These are phyloP conservation scores for Platismatia glauca DNA, from an alignment of 495 filamentous ascomycete genomes.

Conservation along the genomic window DNA sequence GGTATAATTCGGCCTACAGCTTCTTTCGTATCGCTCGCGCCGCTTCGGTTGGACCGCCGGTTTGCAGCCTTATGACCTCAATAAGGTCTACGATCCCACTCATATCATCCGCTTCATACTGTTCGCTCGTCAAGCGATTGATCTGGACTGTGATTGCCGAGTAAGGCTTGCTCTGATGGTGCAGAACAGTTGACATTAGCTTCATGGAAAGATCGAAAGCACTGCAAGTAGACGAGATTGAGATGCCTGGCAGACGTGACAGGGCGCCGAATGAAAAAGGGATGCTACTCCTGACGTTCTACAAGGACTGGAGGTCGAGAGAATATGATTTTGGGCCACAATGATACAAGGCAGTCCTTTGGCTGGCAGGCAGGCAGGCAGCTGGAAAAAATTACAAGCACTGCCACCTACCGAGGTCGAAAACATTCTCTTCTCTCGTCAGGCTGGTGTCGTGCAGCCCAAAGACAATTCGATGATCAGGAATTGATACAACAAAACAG, in stretches of 20 bases:
- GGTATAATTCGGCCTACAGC: constrained; percentile 46
- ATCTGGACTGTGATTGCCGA: constrained; percentile 91
- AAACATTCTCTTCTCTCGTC: constrained; percentile 18
- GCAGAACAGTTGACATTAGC: constrained; percentile 11
- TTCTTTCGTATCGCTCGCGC: constrained; percentile 94
- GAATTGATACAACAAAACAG: not conserved
- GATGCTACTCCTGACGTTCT: not conserved
- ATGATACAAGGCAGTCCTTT: not conserved
- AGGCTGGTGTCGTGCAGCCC: not conserved
- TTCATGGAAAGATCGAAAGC: constrained; percentile 10
- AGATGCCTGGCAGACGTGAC: not conserved
- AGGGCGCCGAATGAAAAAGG: not conserved
- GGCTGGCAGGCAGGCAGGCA: no score
- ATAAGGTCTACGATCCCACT: constrained; percentile 89
- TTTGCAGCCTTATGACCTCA: constrained; percentile 85
- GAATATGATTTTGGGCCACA: not conserved
- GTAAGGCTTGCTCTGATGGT: constrained; percentile 76
- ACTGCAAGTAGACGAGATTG: constrained; percentile 7
- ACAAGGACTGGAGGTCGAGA: not conserved
- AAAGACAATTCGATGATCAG: not conserved
- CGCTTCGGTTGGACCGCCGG: constrained; percentile 79
- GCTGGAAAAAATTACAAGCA: not conserved
- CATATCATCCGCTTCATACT: constrained; percentile 82
- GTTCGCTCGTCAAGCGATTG: constrained; percentile 80
- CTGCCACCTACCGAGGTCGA: constrained; percentile 22